A percentile compares a stretch with the other conserved stretches of the same genome.
Evolutionary conservation across 805 yeast genomes (phyloP).

Genomic region (Clavispora fructus): DNA sequence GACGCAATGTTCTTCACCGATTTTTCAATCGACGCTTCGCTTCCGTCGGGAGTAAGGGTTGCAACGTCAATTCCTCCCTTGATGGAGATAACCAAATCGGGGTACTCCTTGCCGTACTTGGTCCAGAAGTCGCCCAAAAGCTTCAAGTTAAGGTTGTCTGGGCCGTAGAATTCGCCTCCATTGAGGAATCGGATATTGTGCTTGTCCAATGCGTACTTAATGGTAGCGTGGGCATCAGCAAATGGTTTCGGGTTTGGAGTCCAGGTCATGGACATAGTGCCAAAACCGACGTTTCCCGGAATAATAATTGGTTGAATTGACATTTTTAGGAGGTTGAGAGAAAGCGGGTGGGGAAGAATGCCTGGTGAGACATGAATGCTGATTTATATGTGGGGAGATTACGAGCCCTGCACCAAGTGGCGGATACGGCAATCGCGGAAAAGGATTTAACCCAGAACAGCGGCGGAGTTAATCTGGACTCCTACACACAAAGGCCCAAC

Average conservation of each 20-base stretch:
- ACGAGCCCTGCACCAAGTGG: neutral
- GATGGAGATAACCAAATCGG: conserved; percentile 52
- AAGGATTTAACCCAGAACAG: no score
- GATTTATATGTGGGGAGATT: neutral
- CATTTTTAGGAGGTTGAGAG: neutral
- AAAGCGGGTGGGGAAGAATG: no score
- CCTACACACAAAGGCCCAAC: no score
- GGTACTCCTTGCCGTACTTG: conserved; percentile 51
- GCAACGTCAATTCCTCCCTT: conserved; percentile 56
- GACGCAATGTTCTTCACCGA: conserved; percentile 43
- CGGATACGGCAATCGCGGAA: no score
- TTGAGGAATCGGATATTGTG: conserved; percentile 58
- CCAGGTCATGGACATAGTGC: conserved; percentile 82
- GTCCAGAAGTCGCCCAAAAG: conserved; percentile 53
- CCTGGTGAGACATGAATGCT: no score
- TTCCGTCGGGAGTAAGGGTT: conserved; percentile 44
- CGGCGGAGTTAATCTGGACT: no score
- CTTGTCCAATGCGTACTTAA: conserved; percentile 36
- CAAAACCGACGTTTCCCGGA: conserved; percentile 52
- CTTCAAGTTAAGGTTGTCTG: conserved; percentile 46
- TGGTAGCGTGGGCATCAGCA: conserved; percentile 47
- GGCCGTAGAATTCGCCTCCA: conserved; percentile 77
- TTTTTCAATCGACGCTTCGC: conserved; percentile 39
- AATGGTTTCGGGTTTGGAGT: conserved; percentile 50
- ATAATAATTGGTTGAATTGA: conserved; percentile 7